Evolutionary conservation across 768 basidiomycete genomes (phyloP).

Genomic region (Boletellus sp.): DNA sequence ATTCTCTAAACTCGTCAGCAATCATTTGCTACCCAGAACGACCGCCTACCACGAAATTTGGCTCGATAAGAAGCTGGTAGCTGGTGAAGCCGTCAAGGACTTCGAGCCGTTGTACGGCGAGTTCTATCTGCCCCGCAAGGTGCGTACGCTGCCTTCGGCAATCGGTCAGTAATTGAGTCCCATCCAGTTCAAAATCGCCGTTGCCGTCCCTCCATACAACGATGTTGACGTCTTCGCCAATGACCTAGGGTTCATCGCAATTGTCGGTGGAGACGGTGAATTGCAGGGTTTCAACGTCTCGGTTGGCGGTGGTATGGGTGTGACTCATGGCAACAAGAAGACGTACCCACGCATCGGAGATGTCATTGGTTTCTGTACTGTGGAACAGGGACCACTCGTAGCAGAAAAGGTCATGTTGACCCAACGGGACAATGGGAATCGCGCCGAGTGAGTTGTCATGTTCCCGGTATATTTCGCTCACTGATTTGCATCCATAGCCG

Average conservation of each 20-base stretch:
- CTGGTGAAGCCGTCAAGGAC: slow-evolving; percentile 90
- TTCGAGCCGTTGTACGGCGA: slow-evolving; percentile 97
- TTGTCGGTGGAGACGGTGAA: slow-evolving; percentile 70
- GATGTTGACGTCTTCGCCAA: slow-evolving; percentile 95
- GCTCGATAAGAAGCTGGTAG: slow-evolving; percentile 96
- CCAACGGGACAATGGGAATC: slow-evolving; percentile 95
- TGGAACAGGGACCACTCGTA: slow-evolving; percentile 78
- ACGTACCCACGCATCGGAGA: slow-evolving; percentile 91
- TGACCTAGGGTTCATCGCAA: slow-evolving; percentile 96
- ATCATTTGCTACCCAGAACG: slow-evolving; percentile 83
- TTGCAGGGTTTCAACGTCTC: slow-evolving; percentile 92
- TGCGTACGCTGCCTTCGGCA: slow-evolving; percentile 29
- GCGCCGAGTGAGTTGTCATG: slow-evolving; percentile 66
- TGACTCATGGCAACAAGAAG: slow-evolving; percentile 98
- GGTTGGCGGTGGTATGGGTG: slow-evolving; percentile 98
- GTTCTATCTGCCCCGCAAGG: slow-evolving; percentile 95
- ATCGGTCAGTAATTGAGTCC: neutral
- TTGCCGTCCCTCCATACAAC: slow-evolving; percentile 94
- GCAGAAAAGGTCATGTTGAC: slow-evolving; percentile 93
- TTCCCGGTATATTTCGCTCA: neutral
- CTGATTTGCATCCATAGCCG: slow-evolving; percentile 38
- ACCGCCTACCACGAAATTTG: slow-evolving; percentile 98
- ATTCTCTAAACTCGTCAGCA: slow-evolving; percentile 81
- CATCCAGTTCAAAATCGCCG: slow-evolving; percentile 89
- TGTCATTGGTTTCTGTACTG: slow-evolving; percentile 88